Evolutionary conservation across 140 eudicot species (phyloP).

Genomic region (Stevia rebaudiana): DNA sequence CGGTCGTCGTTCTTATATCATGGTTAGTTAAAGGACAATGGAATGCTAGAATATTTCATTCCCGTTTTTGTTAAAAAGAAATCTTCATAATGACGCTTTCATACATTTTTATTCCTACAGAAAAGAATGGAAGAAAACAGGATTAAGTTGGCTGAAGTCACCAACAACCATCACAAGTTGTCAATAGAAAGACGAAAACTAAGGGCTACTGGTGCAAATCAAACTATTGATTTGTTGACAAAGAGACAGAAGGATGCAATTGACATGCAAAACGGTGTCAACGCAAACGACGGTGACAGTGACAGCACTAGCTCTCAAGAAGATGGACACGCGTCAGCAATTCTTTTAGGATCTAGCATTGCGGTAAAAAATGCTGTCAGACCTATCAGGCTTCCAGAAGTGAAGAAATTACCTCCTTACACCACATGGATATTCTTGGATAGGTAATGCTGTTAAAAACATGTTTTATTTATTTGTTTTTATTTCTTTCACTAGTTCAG

Average conservation of each 20-base stretch:
- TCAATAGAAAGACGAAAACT: conserved; percentile 57
- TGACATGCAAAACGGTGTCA: conserved; percentile 78
- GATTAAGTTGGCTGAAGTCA: conserved; percentile 56
- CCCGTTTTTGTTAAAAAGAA: not conserved
- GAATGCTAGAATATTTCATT: not conserved
- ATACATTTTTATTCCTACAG: conserved; percentile 36
- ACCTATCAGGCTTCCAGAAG: conserved; percentile 83
- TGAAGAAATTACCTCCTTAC: conserved; percentile 70
- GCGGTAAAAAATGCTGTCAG: conserved; percentile 84
- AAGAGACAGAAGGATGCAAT: conserved; percentile 86
- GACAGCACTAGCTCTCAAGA: conserved; percentile 64
- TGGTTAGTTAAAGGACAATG: conserved; percentile 43
- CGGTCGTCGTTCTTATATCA: conserved; percentile 57
- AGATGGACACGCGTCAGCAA: conserved; percentile 79
- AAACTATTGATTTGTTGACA: conserved; percentile 41
- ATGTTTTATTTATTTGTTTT: conserved; percentile 14
- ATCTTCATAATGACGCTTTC: conserved; percentile 2
- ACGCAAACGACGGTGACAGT: conserved; percentile 42
- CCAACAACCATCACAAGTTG: conserved; percentile 43
- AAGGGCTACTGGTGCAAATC: conserved; percentile 28
- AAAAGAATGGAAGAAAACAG: conserved; percentile 68
- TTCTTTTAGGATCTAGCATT: conserved; percentile 83
- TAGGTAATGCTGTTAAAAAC: conserved; percentile 41
- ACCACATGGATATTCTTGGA: conserved; percentile 91
- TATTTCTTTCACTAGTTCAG: not conserved